Base-by-base conservation (phyloP, 768 basidiomycete species). In the Paxillus rubicundulus region DNA sequence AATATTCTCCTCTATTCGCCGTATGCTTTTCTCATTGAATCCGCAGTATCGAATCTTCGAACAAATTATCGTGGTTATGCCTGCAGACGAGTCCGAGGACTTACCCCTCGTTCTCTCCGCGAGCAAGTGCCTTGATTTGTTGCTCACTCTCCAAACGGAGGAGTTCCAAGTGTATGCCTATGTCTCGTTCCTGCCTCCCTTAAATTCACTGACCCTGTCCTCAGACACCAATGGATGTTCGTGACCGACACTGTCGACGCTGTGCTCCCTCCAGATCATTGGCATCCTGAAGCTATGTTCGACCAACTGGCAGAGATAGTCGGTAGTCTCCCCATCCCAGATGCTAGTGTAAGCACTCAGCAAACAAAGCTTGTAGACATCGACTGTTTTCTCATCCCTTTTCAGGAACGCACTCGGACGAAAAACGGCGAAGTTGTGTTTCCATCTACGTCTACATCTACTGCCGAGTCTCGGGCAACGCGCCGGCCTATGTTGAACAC, bases 191-290 rank as follows among this genome's bases (percentile, higher is more conserved):
- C 34, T 5, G 32, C 5, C 36, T 3, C 17, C 10, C 2, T 14
- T 14, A 10, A 41, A 46, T 45, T 49, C 7, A 42, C 49, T 66
- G 9, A 63, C 44, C 24, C 13, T 18, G 5, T 39, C 17, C 39
- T 17, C 58, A 91, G 88, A 66, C 90, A 98, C 68, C 94, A 99
- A 74, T 99, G 97, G 96, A 90, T 97, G 62, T 99, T 98, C 68
- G 84, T 98, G 39, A 97, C 94, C 3, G 96, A 99, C 68, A 98
- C 96, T 0, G 91, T 95, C 6, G 97, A 98, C 61, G 94, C 96
- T 0, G 81, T 94, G 32, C 94, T 92, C 70, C 86, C 84, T 16
- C 89, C 93, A 0, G 86, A 93, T 52, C 76, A 85, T 41, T 92
- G 87, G 81, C 75, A 76, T 52, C 90, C 95, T 0, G 87, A 89